phyloP scores from a whole-genome alignment of 345 rosid genomes.

The Brassica nigra region DNA sequence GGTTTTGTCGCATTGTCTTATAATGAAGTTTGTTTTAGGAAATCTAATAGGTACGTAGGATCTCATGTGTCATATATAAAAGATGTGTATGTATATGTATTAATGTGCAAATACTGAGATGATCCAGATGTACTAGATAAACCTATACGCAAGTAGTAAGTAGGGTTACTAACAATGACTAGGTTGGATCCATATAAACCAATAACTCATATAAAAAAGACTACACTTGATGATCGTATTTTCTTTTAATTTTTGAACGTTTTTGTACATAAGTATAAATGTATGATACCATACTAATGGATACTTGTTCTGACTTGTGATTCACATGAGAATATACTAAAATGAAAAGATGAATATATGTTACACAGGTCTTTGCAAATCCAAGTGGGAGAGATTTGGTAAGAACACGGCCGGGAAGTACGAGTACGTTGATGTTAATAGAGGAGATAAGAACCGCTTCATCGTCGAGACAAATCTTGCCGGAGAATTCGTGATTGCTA shows the following conservation, averaged over 20 bases:
- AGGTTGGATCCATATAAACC: neutral
- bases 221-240: neutral
- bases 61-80: neutral
- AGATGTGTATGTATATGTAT: neutral
- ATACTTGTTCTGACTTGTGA: neutral
- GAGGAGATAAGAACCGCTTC: conserved; percentile 45
- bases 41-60: neutral
- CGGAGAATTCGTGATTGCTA: conserved; percentile 65
- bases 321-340: neutral
- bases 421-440: conserved; percentile 66
- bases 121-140: neutral
- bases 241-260: neutral
- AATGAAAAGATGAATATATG: neutral
- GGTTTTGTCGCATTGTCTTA: neutral
- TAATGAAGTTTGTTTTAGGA: neutral
- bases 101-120: neutral
- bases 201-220: neutral
- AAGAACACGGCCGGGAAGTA: conserved; percentile 61
- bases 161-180: neutral
- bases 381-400: conserved; percentile 70
- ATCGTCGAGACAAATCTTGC: conserved; percentile 61
- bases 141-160: neutral
- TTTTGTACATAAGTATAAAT: neutral
- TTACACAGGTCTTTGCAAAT: conserved; percentile 78
- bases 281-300: neutral